Base-by-base conservation (phyloP, 1,139 yeast genomes). In the Debaryomyces psychrophilus region DNA sequence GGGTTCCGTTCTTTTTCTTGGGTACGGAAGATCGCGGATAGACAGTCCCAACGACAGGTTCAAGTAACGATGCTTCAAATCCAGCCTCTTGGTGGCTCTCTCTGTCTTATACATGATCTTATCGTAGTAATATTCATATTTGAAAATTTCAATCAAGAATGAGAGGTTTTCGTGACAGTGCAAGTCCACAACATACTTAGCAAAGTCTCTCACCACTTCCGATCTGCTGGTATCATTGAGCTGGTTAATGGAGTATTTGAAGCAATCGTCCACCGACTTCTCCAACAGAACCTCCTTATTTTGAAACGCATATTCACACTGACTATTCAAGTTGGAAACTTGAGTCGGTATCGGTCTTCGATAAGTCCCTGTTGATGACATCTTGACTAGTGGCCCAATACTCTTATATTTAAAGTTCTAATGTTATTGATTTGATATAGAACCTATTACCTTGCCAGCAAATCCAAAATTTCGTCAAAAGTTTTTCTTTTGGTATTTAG, bases 121-220 rank as follows among this genome's bases (percentile, higher is more conserved):
- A 42, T 62, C 67, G 50, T 59, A 67, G 50, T 56, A 61, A 54
- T 63, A 62, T 51, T 74, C 79, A 56, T 77, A 77, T 44, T 70
- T 71, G 59, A 64, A 76, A 14, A 77, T 72, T 46, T 74, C 77
- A 5, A 77, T 64, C 35, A 78, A 58, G 51, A 78, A 78, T 42
- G 65, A 58, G 40, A 78, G 62, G 55, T 76, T 77, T 57, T 78
- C 83, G 49, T 65, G 67, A 55, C 79, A 73, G 52, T 76, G 81
- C 14, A 65, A 53, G 9, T 62, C 53, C 12, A 42, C 44, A 6
- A 61, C 50, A 43, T 54, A 63, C 8, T 54, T 51, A 28, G 54
- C 56, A 37, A 67, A 67, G 17, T 50, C 50, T 20, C 54, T 52
- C 8, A 62, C 59, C 25, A 56, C 44, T 9, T 50, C 44, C n/a